Percentiles rank a stretch among this genome's conserved stretches.
These are phyloP conservation scores for Echeveria elegans DNA, from an alignment of 164 flowering plant genomes.

Conservation along the genomic window DNA sequence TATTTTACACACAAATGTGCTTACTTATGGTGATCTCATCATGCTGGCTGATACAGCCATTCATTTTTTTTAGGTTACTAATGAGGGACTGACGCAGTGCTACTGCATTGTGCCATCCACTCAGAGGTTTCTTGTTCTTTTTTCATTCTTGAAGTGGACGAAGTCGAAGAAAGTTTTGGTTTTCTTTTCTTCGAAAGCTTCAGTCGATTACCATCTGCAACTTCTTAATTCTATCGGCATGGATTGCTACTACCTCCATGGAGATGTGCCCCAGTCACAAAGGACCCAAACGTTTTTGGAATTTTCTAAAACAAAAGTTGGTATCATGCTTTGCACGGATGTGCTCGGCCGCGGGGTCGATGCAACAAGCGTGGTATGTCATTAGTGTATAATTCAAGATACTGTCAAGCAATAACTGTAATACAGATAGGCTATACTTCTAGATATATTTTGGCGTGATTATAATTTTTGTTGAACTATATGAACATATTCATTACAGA, in stretches of 20 bases:
- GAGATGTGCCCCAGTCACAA: slow-evolving; percentile 87
- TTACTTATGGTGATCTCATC: not conserved
- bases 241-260: slow-evolving; percentile 84
- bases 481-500: not conserved
- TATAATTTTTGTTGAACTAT: not conserved
- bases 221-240: slow-evolving; percentile 67
- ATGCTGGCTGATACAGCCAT: not conserved
- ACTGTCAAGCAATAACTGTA: not conserved
- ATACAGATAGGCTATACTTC: not conserved
- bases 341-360: slow-evolving; percentile 99
- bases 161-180: slow-evolving; percentile 92
- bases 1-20: not conserved
- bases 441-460: not conserved
- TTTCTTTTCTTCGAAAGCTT: slow-evolving; percentile 91
- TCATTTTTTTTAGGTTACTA: slow-evolving; percentile 56
- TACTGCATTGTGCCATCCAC: slow-evolving; percentile 76
- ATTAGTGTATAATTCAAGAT: not conserved
- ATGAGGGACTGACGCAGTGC: slow-evolving; percentile 92
- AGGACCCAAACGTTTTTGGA: slow-evolving; percentile 85
- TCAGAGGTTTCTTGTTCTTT: slow-evolving; percentile 67
- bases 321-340: slow-evolving; percentile 90
- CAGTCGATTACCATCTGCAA: slow-evolving; percentile 84
- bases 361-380: slow-evolving; percentile 80
- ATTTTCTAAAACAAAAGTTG: slow-evolving; percentile 80
- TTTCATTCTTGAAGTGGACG: slow-evolving; percentile 79